A percentile compares a stretch with the other conserved stretches of the same genome.
Evolutionary conservation across 805 yeast species (phyloP).

Genomic region (Tetrapisispora taiwanensis): DNA sequence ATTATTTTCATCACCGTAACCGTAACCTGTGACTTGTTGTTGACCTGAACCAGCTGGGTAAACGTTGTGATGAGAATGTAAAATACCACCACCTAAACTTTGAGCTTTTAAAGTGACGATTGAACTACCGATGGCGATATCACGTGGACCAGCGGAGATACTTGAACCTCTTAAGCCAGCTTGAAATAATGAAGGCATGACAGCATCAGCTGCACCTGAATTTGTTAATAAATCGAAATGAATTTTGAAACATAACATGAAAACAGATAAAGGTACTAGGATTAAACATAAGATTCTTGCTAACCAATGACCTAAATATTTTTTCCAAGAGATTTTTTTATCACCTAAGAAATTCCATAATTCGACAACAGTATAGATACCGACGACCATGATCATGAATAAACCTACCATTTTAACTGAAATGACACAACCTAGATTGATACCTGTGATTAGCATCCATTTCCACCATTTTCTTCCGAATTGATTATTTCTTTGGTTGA

Average conservation of each 20-base stretch:
- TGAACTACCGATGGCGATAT: slow-evolving; percentile 56
- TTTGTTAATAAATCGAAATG: slow-evolving; percentile 68
- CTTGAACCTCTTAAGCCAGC: slow-evolving; percentile 64
- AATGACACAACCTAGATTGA: slow-evolving; percentile 79
- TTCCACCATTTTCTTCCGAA: slow-evolving; percentile 88
- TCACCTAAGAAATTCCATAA: slow-evolving; percentile 80
- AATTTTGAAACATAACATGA: slow-evolving; percentile 57
- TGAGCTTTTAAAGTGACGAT: slow-evolving; percentile 42
- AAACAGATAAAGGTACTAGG: slow-evolving; percentile 52
- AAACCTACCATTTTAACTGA: slow-evolving; percentile 96
- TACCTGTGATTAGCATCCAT: slow-evolving; percentile 80
- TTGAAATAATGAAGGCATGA: slow-evolving; percentile 74
- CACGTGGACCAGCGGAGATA: slow-evolving; percentile 61
- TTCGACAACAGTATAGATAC: slow-evolving; percentile 80
- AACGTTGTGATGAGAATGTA: slow-evolving; percentile 80
- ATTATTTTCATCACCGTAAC: slow-evolving; percentile 80
- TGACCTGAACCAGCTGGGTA: slow-evolving; percentile 93
- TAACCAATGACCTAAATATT: slow-evolving; percentile 51
- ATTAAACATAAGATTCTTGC: slow-evolving; percentile 56
- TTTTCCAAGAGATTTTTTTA: slow-evolving; percentile 37
- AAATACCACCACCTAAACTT: slow-evolving; percentile 59
- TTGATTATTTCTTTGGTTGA: slow-evolving; percentile 35
- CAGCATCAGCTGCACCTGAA: slow-evolving; percentile 76
- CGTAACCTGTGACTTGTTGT: slow-evolving; percentile 90
- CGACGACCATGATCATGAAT: slow-evolving; percentile 78